Percentiles rank a stretch among this genome's conserved stretches.
Conservation (phyloP, 768 basidiomycete species). For the Calocera cornea region DNA sequence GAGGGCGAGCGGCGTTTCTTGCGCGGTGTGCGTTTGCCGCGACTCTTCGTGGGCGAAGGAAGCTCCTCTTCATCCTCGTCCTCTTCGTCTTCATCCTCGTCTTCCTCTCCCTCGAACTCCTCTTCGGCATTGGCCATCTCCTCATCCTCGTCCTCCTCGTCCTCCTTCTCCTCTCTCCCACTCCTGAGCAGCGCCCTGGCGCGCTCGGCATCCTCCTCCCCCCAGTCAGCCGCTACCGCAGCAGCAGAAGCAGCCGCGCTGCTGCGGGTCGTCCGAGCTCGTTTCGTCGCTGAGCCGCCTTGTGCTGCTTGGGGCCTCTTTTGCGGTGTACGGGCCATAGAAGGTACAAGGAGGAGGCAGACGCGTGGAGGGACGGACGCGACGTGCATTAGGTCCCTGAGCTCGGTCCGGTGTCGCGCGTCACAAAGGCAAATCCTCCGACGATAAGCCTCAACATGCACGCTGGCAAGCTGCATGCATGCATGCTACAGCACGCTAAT, state of each 20-base stretch:
- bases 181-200: not conserved
- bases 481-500: too few relatives aligned
- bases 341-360: not conserved
- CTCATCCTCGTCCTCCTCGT: slow-evolving; percentile 12
- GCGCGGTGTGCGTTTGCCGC: not conserved
- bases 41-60: slow-evolving; percentile 7
- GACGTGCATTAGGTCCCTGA: not conserved
- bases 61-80: slow-evolving; percentile 7
- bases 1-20: not conserved
- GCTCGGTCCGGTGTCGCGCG: not conserved
- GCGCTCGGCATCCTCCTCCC: not conserved
- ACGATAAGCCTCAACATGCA: not conserved
- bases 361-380: not conserved
- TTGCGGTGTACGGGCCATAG: not conserved
- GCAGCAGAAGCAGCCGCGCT: not conserved
- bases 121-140: slow-evolving; percentile 6
- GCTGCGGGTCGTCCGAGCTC: not conserved
- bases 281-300: not conserved
- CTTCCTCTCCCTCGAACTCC: slow-evolving; percentile 11
- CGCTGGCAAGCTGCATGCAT: not conserved
- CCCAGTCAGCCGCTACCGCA: not conserved
- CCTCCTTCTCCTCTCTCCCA: slow-evolving; percentile 2
- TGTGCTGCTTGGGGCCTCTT: not conserved
- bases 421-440: not conserved
- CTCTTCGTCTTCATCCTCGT: slow-evolving; percentile 2